phyloP scores from a whole-genome alignment of 176 grass and related monocot genomes.

The Elymus sibiricus region DNA sequence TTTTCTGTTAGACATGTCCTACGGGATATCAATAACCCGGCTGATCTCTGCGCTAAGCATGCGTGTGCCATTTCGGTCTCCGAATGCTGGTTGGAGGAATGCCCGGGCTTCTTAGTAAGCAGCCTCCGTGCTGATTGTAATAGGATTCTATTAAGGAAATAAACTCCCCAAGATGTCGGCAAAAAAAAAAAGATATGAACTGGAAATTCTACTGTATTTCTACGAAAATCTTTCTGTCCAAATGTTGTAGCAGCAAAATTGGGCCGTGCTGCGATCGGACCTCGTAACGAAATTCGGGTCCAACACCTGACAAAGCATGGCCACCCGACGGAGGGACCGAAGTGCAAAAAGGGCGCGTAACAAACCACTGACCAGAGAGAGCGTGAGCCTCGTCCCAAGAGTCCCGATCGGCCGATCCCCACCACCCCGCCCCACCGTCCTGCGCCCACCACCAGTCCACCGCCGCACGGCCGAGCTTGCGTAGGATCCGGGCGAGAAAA shows the following conservation, averaged over 20 bases:
- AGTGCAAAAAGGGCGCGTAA: constrained; percentile 19
- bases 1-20: no score
- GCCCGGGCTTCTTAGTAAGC: no score
- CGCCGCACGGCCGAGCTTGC: neutral
- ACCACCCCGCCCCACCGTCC: neutral
- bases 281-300: neutral
- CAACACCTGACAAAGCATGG: neutral
- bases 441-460: neutral
- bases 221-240: no score
- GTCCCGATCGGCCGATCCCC: neutral
- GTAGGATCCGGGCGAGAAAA: constrained; percentile 10
- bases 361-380: neutral
- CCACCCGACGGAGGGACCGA: neutral
- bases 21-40: no score
- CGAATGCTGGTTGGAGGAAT: no score
- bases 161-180: no score
- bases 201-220: no score
- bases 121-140: no score
- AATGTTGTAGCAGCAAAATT: neutral
- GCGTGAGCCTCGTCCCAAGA: neutral
- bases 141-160: no score
- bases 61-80: no score
- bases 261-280: neutral
- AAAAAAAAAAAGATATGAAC: no score
- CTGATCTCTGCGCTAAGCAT: no score